Conservation (phyloP, 176 grass and related monocot species). For the Tillandsia fasciculata region DNA sequence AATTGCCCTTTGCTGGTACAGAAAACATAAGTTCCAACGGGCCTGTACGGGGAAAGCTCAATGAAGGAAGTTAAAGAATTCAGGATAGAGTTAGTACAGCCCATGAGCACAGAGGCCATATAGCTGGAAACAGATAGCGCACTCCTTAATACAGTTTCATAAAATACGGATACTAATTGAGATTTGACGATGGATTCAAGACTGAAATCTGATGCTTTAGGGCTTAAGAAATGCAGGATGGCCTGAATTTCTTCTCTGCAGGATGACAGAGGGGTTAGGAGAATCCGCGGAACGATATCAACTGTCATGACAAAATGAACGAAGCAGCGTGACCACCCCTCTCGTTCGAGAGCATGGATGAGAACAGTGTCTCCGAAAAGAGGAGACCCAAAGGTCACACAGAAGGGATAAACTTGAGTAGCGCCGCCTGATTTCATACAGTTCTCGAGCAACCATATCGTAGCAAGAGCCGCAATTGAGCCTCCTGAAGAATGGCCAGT, state of each 20-base stretch:
- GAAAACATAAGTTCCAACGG: conserved; percentile 68
- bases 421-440: conserved; percentile 36
- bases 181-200: conserved; percentile 31
- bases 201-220: conserved; percentile 41
- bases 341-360: conserved; percentile 68
- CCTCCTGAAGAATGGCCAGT: conserved; percentile 86
- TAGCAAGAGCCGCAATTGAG: conserved; percentile 54
- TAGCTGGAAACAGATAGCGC: conserved; percentile 70
- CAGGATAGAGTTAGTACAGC: conserved; percentile 74
- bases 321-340: conserved; percentile 76
- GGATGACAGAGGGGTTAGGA: conserved; percentile 48
- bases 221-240: conserved; percentile 53
- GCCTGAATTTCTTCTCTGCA: conserved; percentile 60
- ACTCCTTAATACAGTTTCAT: conserved; percentile 57
- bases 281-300: conserved; percentile 71
- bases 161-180: conserved; percentile 42
- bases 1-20: conserved; percentile 39
- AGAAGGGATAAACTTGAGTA: conserved; percentile 58
- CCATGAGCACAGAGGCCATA: conserved; percentile 83
- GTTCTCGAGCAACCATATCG: conserved; percentile 91
- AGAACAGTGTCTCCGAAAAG: conserved; percentile 72
- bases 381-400: conserved; percentile 87
- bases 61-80: conserved; percentile 70
- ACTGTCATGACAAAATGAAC: conserved; percentile 68
- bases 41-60: conserved; percentile 82